Evolutionary conservation across 257 asterid species (phyloP).

Genomic region (Parsonsia alboflavescens): DNA sequence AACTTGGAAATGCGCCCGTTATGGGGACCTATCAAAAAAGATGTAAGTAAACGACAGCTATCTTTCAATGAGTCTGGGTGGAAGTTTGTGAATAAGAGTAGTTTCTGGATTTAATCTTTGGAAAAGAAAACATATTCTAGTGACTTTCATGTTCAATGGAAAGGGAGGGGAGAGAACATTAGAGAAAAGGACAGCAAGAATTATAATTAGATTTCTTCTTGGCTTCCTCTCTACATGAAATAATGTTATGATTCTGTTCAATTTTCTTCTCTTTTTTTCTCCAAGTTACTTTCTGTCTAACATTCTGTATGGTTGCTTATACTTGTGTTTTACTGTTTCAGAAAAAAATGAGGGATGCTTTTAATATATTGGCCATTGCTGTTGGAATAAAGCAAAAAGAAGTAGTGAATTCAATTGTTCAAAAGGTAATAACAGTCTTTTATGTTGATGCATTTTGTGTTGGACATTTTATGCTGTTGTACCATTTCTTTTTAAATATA

Average conservation of each 20-base stretch:
- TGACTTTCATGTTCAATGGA: background rate
- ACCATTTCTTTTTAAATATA: background rate
- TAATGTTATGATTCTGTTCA: background rate
- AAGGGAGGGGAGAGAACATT: background rate
- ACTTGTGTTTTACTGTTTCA: constrained; percentile 23
- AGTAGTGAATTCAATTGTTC: constrained; percentile 49
- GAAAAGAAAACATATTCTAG: background rate
- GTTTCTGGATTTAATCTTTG: background rate
- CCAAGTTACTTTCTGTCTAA: background rate
- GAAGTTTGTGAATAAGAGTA: background rate
- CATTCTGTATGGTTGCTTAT: background rate
- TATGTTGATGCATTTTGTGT: constrained; percentile 4
- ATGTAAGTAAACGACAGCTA: constrained; percentile 23
- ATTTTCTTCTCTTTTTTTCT: no score
- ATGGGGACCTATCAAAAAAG: constrained; percentile 42
- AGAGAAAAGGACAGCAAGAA: background rate
- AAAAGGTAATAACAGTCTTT: constrained; percentile 49
- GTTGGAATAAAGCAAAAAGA: constrained; percentile 75
- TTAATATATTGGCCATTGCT: constrained; percentile 63
- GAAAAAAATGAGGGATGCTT: constrained; percentile 32
- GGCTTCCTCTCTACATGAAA: background rate
- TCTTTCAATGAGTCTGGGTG: background rate
- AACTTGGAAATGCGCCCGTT: constrained; percentile 66
- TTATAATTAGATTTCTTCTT: background rate
- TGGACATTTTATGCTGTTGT: constrained; percentile 2